These are phyloP conservation scores for Fusarium sp. DNA, from an alignment of 2,329 filamentous ascomycete genomes.

Conservation along the genomic window DNA sequence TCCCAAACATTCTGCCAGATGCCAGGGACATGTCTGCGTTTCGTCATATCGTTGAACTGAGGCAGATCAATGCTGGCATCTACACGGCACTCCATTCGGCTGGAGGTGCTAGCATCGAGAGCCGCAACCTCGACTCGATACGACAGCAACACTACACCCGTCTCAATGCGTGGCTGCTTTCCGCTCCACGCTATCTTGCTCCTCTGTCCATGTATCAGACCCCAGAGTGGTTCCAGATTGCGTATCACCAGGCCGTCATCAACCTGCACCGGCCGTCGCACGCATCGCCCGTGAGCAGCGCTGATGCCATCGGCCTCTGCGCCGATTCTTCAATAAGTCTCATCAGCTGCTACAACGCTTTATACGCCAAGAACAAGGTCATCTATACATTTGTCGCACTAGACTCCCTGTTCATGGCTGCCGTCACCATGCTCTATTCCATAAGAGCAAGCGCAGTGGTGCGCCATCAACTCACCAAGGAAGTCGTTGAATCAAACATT, in stretches of 20 bases:
- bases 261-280: constrained; percentile 38
- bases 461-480: constrained; percentile 27
- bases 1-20: constrained; percentile 28
- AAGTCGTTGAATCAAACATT: constrained; percentile 39
- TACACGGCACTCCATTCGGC: constrained; percentile 38
- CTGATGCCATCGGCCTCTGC: constrained; percentile 36
- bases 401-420: constrained; percentile 34
- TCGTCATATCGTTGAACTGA: constrained; percentile 32
- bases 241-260: constrained; percentile 39
- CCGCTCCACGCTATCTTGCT: constrained; percentile 33
- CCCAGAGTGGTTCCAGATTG: constrained; percentile 40
- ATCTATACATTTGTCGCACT: constrained; percentile 37
- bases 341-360: constrained; percentile 37
- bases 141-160: constrained; percentile 35
- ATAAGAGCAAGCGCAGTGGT: constrained; percentile 31
- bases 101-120: constrained; percentile 27
- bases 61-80: constrained; percentile 33
- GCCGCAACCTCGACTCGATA: constrained; percentile 29
- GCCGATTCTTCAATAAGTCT: constrained; percentile 39
- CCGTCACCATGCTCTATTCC: constrained; percentile 38
- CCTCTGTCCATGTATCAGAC: constrained; percentile 40
- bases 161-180: constrained; percentile 36
- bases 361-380: constrained; percentile 40
- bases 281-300: constrained; percentile 36
- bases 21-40: constrained; percentile 38